These are phyloP conservation scores for Paecilomyces formosus DNA, from an alignment of 2,329 filamentous ascomycete species.

Conservation along the genomic window DNA sequence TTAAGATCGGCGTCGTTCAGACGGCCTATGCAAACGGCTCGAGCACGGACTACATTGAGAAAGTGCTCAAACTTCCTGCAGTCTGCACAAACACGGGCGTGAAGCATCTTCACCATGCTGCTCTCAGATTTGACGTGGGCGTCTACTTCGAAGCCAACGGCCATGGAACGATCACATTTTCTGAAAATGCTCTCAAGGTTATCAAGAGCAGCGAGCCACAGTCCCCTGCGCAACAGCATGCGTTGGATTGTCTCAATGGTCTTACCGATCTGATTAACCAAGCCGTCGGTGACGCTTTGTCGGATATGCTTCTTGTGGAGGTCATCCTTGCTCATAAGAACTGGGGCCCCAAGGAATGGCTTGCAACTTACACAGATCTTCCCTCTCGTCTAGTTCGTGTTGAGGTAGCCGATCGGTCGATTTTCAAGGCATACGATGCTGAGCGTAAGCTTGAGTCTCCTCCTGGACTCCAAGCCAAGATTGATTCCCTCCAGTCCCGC, in stretches of 20 bases:
- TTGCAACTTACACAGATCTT: constrained; percentile 84
- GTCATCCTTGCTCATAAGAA: constrained; percentile 91
- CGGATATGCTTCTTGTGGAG: constrained; percentile 92
- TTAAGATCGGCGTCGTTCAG: constrained; percentile 91
- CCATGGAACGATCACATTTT: constrained; percentile 94
- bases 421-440: constrained; percentile 81
- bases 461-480: constrained; percentile 70
- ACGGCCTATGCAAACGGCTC: constrained; percentile 97
- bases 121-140: constrained; percentile 86
- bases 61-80: constrained; percentile 79
- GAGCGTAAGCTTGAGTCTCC: constrained; percentile 82
- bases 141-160: constrained; percentile 99
- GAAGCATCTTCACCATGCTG: constrained; percentile 96
- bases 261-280: constrained; percentile 94
- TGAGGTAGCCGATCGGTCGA: constrained; percentile 76
- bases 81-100: constrained; percentile 93
- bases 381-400: constrained; percentile 94
- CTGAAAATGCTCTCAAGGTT: constrained; percentile 67
- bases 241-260: constrained; percentile 75
- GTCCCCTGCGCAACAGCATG: constrained; percentile 84
- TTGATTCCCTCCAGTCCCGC: constrained; percentile 81
- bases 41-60: constrained; percentile 84
- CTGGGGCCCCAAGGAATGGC: constrained; percentile 88
- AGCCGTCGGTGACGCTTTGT: constrained; percentile 91
- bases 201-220: constrained; percentile 77